phyloP scores from a whole-genome alignment of 106 monocot species.

The Narthecium ossifragum region DNA sequence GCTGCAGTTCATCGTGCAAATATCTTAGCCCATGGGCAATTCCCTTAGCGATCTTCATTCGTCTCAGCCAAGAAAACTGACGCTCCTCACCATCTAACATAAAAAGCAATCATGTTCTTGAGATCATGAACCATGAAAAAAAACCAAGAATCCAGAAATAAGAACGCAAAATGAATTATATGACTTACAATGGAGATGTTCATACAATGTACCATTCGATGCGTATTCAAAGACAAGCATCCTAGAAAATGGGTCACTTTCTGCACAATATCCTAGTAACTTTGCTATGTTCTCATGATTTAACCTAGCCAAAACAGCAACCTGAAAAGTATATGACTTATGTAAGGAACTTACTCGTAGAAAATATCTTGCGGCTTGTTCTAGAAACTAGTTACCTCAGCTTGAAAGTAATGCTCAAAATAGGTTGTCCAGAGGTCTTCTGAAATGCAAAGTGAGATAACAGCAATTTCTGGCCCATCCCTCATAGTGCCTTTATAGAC shows the following conservation, averaged over 20 bases:
- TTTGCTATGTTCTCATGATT: constrained; percentile 74
- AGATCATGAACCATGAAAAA: too few relatives aligned
- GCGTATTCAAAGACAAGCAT: constrained; percentile 95
- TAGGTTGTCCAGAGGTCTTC: constrained; percentile 57
- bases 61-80: constrained; percentile 85
- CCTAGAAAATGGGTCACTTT: constrained; percentile 75
- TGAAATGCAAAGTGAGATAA: constrained; percentile 62
- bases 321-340: constrained; percentile 31
- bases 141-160: too few relatives aligned
- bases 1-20: constrained; percentile 73
- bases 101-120: constrained; percentile 4
- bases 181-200: constrained; percentile 84
- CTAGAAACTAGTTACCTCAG: constrained; percentile 39
- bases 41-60: constrained; percentile 79
- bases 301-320: constrained; percentile 62
- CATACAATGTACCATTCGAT: constrained; percentile 91
- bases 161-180: not conserved
- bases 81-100: constrained; percentile 61
- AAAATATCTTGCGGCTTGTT: not conserved
- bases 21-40: constrained; percentile 76
- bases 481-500: constrained; percentile 89
- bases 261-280: constrained; percentile 77
- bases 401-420: constrained; percentile 75
- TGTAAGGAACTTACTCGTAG: not conserved
- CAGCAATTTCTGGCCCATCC: constrained; percentile 85